These are phyloP conservation scores for Corynespora cassiicola DNA, from an alignment of 2,329 filamentous ascomycete species.

Conservation along the genomic window DNA sequence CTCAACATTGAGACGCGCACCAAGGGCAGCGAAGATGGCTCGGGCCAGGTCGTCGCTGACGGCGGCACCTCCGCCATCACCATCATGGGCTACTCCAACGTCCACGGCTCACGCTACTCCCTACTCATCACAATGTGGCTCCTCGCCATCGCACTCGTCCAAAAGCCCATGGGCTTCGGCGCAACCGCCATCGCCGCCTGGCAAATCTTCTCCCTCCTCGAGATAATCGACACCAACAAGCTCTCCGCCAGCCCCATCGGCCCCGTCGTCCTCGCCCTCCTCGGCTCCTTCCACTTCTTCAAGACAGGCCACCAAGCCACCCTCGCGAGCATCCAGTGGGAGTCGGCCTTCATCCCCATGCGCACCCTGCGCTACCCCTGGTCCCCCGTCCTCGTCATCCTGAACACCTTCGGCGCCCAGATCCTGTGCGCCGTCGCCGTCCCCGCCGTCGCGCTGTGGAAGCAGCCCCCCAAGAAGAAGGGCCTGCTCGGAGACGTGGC, in stretches of 20 bases:
- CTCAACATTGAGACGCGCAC: constrained; percentile 69
- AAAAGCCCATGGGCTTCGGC: constrained; percentile 93
- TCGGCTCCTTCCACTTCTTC: constrained; percentile 95
- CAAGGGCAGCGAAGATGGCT: constrained; percentile 21
- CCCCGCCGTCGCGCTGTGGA: constrained; percentile 87
- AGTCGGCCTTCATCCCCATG: constrained; percentile 89
- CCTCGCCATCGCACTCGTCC: constrained; percentile 77
- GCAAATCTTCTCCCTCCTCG: constrained; percentile 81
- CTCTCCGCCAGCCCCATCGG: constrained; percentile 76
- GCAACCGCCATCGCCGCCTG: constrained; percentile 82
- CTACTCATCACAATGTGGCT: constrained; percentile 81
- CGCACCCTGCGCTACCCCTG: constrained; percentile 85
- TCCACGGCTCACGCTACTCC: constrained; percentile 90
- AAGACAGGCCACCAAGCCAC: constrained; percentile 96
- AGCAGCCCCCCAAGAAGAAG: constrained; percentile 75
- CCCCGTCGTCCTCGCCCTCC: constrained; percentile 81
- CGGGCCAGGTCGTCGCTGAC: constrained; percentile 45
- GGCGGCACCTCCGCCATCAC: constrained; percentile 61
- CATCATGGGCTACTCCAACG: constrained; percentile 89
- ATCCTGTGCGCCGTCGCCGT: constrained; percentile 82
- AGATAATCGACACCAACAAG: constrained; percentile 68
- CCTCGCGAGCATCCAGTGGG: constrained; percentile 91
- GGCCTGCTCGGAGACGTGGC: constrained; percentile 71
- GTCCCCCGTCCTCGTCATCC: constrained; percentile 78
- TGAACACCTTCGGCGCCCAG: constrained; percentile 91